These are phyloP conservation scores for Arabidopsis hybrid DNA, from an alignment of 441 rosid species.

Conservation along the genomic window DNA sequence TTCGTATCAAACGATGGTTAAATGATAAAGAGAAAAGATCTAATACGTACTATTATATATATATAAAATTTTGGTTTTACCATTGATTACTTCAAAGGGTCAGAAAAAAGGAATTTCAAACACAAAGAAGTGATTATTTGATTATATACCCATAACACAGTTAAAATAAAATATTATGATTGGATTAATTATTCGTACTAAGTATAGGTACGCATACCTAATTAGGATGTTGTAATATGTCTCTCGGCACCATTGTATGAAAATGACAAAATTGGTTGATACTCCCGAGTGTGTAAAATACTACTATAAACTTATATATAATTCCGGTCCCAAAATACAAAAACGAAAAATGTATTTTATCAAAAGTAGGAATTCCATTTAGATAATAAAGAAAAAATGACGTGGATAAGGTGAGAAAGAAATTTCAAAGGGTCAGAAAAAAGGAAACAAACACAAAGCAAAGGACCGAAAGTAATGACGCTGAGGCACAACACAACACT, in stretches of 20 bases:
- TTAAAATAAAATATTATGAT: neutral
- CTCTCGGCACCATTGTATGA: conserved; percentile 12
- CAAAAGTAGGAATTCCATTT: neutral
- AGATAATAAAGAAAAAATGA: neutral
- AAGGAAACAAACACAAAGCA: conserved; percentile 32
- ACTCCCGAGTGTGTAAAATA: neutral
- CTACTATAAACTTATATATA: neutral
- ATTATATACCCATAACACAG: too few species aligned
- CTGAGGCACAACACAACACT: too few species aligned
- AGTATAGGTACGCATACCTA: neutral
- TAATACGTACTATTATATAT: too few species aligned
- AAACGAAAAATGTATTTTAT: too few species aligned
- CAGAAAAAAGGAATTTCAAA: too few species aligned
- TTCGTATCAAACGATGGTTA: too few species aligned
- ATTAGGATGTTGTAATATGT: conserved; percentile 23
- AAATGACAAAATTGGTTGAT: conserved; percentile 6
- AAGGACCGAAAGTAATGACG: conserved; percentile 43
- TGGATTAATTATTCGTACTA: neutral
- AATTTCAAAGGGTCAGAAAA: conserved; percentile 31
- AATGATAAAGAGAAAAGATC: too few species aligned
- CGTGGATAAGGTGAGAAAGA: conserved; percentile 39
- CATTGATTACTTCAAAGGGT: too few species aligned
- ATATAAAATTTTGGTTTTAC: too few species aligned
- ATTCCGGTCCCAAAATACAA: neutral
- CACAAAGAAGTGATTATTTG: too few species aligned